Evolutionary conservation across 2,329 filamentous ascomycete species (phyloP).

Genomic region (Ophiostoma novo-ulmi): DNA sequence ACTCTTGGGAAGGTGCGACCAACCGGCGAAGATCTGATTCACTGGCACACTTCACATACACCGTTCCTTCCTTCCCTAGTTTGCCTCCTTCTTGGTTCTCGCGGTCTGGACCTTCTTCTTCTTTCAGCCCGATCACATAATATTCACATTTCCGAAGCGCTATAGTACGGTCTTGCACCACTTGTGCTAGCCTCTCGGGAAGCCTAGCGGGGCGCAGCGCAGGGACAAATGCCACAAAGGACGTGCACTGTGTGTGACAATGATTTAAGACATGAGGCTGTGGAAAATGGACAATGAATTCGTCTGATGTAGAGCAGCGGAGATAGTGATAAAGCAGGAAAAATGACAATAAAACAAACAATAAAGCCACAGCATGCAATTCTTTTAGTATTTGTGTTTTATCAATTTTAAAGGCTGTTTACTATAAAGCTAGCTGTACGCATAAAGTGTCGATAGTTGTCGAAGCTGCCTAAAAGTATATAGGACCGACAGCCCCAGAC

Average conservation of each 20-base stretch:
- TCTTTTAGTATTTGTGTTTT: neutral
- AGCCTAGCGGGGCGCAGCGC: slow-evolving; percentile 24
- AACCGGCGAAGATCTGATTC: neutral
- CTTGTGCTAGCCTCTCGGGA: slow-evolving; percentile 9
- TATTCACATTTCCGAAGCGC: neutral
- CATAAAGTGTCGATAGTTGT: neutral
- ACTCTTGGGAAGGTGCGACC: neutral
- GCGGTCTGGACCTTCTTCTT: neutral
- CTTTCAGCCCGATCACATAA: neutral
- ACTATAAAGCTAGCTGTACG: neutral
- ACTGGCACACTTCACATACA: neutral
- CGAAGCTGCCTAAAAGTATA: neutral
- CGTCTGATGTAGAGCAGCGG: neutral
- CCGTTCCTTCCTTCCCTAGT: neutral
- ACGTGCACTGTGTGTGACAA: neutral
- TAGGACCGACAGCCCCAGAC: neutral
- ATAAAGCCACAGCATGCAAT: neutral
- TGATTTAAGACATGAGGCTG: neutral
- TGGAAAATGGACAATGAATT: neutral
- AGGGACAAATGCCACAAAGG: neutral
- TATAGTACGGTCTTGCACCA: neutral
- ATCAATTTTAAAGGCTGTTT: neutral
- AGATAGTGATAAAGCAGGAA: neutral
- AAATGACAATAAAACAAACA: neutral
- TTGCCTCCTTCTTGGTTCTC: neutral